Base-by-base conservation (phyloP, 352 stramenopile species). In the Pythium apleroticum region DNA sequence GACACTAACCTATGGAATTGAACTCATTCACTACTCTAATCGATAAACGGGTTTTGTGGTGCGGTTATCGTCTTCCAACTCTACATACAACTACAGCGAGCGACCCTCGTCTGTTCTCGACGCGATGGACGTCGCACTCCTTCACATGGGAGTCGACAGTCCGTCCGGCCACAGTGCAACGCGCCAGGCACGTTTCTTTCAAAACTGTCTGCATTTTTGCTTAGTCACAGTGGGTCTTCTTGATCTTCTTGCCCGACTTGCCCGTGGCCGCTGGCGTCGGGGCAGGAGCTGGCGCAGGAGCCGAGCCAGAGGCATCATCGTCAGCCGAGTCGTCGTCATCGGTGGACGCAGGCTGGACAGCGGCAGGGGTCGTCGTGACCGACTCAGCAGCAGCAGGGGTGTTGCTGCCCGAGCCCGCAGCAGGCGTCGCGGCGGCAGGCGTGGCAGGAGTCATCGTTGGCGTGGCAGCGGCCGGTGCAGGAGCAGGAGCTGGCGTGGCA, bases 221-320 rank as follows among this genome's bases (percentile, higher is more conserved):
- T 54, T 54, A 54, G 48, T 35, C 48, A 54, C 48, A 54, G 48
- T 54, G 48, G 48, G 48, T 54, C 48, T 54, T 54, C 48, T 54
- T 54, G 48, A 12, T 14, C 54, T 46, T 48, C 41, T 52, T 53
- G 35, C 24, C 37, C 27, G 17, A 43, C 10, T 20, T 39, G 17
- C 45, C 15, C 48, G 49, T 28, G 20, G 62, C 14, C n/a, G 39
- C 37, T n/a, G 55, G 15, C 0, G 49, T 28, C 9, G 62, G 9
- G 24, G 39, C 37, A 28, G 55, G 15, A 8, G 39, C 20, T 24
- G 55, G 37, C 39, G 41, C 22, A 4, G 33, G 1, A 25, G 45
- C 37, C 35, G 63, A 9, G 35, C 19, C 35, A 10, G 35, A 14
- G 35, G 35, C 35, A 12, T 41, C 14, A 0, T 41, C 35, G 15